Percentiles rank a stretch among this genome's conserved stretches.
These are phyloP conservation scores for Lagenidium sp. DNA, from an alignment of 352 stramenopile species.

Conservation along the genomic window DNA sequence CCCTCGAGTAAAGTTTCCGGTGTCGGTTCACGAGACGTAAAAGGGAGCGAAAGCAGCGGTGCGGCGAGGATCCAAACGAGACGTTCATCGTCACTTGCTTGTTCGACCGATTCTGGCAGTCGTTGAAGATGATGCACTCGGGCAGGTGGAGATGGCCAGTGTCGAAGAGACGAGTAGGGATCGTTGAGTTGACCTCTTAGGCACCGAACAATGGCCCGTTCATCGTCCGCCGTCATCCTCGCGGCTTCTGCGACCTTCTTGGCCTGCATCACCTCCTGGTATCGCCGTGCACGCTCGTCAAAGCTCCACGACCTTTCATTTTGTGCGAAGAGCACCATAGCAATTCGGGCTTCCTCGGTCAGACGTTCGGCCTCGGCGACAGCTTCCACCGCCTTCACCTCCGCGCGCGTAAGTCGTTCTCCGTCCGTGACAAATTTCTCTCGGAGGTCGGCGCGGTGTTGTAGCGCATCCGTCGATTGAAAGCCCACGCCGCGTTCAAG, in stretches of 20 bases:
- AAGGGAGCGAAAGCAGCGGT: slow-evolving; percentile 25
- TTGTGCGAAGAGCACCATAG: slow-evolving; percentile 45
- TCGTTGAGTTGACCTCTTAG: slow-evolving; percentile 26
- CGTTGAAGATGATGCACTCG: slow-evolving; percentile 1
- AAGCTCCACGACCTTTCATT: slow-evolving; percentile 53
- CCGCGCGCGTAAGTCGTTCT: slow-evolving; percentile 15
- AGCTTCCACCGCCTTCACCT: slow-evolving; percentile 16
- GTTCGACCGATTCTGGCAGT: neutral
- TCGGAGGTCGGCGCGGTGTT: slow-evolving; percentile 17
- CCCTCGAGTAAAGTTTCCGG: slow-evolving; percentile 12
- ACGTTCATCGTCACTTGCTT: slow-evolving; percentile 12
- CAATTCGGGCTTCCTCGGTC: slow-evolving; percentile 46
- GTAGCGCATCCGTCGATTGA: slow-evolving; percentile 27
- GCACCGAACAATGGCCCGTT: slow-evolving; percentile 15
- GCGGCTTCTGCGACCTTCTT: slow-evolving; percentile 39
- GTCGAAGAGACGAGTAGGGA: slow-evolving; percentile 21
- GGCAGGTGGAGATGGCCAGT: neutral
- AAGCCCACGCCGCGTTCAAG: no score
- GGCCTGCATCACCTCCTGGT: slow-evolving; percentile 39
- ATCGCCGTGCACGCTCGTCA: slow-evolving; percentile 42
- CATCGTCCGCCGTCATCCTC: slow-evolving; percentile 27
- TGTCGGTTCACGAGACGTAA: slow-evolving; percentile 38
- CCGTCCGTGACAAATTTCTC: slow-evolving; percentile 22
- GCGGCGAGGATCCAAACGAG: slow-evolving; percentile 48
- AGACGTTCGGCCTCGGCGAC: slow-evolving; percentile 38